Percentiles rank a stretch among this genome's conserved stretches.
Conservation (phyloP, 2,329 filamentous ascomycete genomes). For the Neonectria punicea region DNA sequence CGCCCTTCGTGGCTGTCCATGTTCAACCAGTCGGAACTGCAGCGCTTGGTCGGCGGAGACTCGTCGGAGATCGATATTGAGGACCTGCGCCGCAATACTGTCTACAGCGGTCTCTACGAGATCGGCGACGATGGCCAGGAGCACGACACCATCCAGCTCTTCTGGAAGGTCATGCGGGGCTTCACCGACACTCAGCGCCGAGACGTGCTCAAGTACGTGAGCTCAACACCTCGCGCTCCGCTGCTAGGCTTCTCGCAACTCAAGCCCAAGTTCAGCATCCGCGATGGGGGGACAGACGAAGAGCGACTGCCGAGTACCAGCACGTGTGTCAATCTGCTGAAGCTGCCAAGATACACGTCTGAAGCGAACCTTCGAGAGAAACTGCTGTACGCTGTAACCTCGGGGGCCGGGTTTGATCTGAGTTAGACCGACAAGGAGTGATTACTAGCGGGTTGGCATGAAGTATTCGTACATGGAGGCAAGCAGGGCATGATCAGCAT, state of each 20-base stretch:
- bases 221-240: slow-evolving; percentile 89
- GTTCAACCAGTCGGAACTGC: slow-evolving; percentile 97
- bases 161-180: slow-evolving; percentile 88
- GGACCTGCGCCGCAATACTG: slow-evolving; percentile 84
- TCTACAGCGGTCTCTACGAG: slow-evolving; percentile 87
- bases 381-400: slow-evolving; percentile 87
- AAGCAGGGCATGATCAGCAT: slow-evolving; percentile 30
- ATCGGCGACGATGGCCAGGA: slow-evolving; percentile 91
- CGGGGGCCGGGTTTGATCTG: slow-evolving; percentile 92
- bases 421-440: slow-evolving; percentile 55
- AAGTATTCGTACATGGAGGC: slow-evolving; percentile 2
- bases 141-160: slow-evolving; percentile 85
- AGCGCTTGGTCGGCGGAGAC: slow-evolving; percentile 91
- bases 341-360: slow-evolving; percentile 83
- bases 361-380: slow-evolving; percentile 77
- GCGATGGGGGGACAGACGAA: slow-evolving; percentile 70
- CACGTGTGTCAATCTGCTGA: slow-evolving; percentile 94
- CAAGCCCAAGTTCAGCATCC: slow-evolving; percentile 87
- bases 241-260: slow-evolving; percentile 89
- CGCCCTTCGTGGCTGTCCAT: slow-evolving; percentile 94
- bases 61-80: slow-evolving; percentile 86
- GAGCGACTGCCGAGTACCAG: slow-evolving; percentile 92
- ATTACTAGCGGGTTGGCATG: slow-evolving; percentile 6
- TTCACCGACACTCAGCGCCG: slow-evolving; percentile 81
- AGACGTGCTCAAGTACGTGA: slow-evolving; percentile 95